A percentile compares a stretch with the other conserved stretches of the same genome.
These are phyloP conservation scores for Berberis thunbergii DNA, from an alignment of 164 flowering plant species.

Conservation along the genomic window DNA sequence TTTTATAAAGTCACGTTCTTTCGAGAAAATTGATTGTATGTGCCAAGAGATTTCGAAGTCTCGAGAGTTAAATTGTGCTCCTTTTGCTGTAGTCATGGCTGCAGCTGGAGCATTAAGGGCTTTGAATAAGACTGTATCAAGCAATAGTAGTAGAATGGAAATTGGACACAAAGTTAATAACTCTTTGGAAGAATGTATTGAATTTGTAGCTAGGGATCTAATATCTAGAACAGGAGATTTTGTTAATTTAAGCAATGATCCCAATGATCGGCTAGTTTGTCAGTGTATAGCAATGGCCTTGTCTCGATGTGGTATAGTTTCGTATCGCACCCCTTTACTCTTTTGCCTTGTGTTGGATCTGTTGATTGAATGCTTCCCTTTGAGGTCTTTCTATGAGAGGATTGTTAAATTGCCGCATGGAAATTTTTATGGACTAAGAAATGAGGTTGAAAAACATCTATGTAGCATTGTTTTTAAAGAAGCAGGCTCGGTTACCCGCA, in stretches of 20 bases:
- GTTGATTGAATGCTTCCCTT: slow-evolving; percentile 62
- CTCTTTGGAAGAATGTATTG: slow-evolving; percentile 51
- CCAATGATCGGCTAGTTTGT: slow-evolving; percentile 28
- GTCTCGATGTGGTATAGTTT: slow-evolving; percentile 52
- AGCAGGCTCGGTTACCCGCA: slow-evolving; percentile 67
- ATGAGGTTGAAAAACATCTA: slow-evolving; percentile 44
- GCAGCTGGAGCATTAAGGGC: slow-evolving; percentile 72
- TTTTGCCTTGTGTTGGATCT: slow-evolving; percentile 53
- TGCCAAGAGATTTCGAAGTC: slow-evolving; percentile 19
- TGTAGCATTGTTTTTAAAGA: slow-evolving; percentile 59
- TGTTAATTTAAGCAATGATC: slow-evolving; percentile 11
- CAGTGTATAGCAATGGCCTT: slow-evolving; percentile 63
- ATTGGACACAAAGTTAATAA: slow-evolving; percentile 26
- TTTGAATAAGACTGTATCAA: slow-evolving; percentile 23
- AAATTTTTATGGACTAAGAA: slow-evolving; percentile 7
- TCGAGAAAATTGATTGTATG: slow-evolving; percentile 32
- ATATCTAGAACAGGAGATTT: slow-evolving; percentile 21
- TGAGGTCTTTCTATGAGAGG: slow-evolving; percentile 30
- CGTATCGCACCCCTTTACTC: slow-evolving; percentile 34
- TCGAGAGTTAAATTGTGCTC: slow-evolving; percentile 18
- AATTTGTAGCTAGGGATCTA: slow-evolving; percentile 34
- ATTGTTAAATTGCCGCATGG: slow-evolving; percentile 17
- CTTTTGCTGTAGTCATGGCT: slow-evolving; percentile 62
- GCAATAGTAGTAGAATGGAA: slow-evolving; percentile 18
- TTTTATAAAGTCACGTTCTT: slow-evolving; percentile 24